Evolutionary conservation across 2,329 filamentous ascomycete species (phyloP), one percentile per base, ranked within the genome.

Genomic region (Phyllosticta citribraziliensis): DNA sequence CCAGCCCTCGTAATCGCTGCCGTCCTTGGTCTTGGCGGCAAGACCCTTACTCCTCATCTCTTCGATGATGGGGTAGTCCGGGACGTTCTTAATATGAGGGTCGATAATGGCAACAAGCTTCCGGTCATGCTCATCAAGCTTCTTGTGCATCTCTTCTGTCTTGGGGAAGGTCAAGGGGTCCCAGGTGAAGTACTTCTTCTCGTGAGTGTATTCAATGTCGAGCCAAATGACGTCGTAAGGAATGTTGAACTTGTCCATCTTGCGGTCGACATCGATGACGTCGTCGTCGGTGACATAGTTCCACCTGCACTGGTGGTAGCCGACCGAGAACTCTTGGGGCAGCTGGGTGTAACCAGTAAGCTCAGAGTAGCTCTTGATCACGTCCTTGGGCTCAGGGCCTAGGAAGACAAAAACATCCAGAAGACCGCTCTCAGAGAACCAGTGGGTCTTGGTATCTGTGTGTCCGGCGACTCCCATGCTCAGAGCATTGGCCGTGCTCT

Each of bases 221-320:
- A 99, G 85, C 94, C 94, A 99, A 69, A 99, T 99, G 65, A 97
- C 89, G 75, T 99, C 94, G 77, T 97, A 99, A 0, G 94, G 94
- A 60, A 99, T 97, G 71, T 90, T 87, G 75, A 87, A 85, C 77
- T 94, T 95, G 78, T 97, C 92, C 78, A 99, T 96, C 73, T 95
- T 96, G 66, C 89, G 86, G 72, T 97, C 92, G 52, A 99, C 93
- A 69, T 97, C 92, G 74, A 89, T 95, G 62, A 99, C 92, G 75
- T 99, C 94, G 65, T 97, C 91, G 68, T 97, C 93, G 1, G 91
- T 95, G 61, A 97, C 87, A 72, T 99, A 99, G 77, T 99, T 99
- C 94, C 94, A 99, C 68, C 94, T 88, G 74, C 94, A 97, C 74
- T 99, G 94, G 71, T 99, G 94, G 75, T 97, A 97, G 12, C 85